Conservation (phyloP, 148 eudicot genomes). For the Diospyros kaki region DNA sequence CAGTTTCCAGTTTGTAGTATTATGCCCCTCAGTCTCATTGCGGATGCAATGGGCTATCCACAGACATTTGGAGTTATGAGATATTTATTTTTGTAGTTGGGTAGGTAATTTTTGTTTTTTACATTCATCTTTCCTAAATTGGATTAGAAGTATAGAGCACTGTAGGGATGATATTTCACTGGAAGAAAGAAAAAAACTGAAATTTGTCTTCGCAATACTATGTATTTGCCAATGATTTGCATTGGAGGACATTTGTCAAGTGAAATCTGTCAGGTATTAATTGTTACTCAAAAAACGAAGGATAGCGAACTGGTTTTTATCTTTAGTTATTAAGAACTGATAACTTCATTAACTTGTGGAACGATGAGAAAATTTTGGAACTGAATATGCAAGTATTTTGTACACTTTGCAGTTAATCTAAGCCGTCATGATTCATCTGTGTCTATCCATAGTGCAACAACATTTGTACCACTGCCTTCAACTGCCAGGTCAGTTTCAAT, state of each 20-base stretch:
- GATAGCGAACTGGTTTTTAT: background rate
- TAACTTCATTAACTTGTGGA: background rate
- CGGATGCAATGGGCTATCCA: background rate
- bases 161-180: background rate
- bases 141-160: background rate
- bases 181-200: background rate
- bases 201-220: background rate
- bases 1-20: background rate
- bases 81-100: too few relatives aligned
- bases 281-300: background rate
- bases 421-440: constrained; percentile 39
- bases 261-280: background rate
- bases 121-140: background rate
- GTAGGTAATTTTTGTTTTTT: too few relatives aligned
- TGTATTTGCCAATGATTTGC: background rate
- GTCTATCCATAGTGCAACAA: constrained; percentile 37
- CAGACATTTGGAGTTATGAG: background rate
- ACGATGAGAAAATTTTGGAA: background rate
- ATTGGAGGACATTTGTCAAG: background rate
- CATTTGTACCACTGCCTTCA: constrained; percentile 39
- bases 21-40: constrained; percentile 1
- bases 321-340: background rate
- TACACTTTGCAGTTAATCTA: constrained; percentile 41
- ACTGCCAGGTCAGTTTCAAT: constrained; percentile 71
- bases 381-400: constrained; percentile 11